Evolutionary conservation across 2,329 filamentous ascomycete species (phyloP).

Genomic region (Zymoseptoria brevis): DNA sequence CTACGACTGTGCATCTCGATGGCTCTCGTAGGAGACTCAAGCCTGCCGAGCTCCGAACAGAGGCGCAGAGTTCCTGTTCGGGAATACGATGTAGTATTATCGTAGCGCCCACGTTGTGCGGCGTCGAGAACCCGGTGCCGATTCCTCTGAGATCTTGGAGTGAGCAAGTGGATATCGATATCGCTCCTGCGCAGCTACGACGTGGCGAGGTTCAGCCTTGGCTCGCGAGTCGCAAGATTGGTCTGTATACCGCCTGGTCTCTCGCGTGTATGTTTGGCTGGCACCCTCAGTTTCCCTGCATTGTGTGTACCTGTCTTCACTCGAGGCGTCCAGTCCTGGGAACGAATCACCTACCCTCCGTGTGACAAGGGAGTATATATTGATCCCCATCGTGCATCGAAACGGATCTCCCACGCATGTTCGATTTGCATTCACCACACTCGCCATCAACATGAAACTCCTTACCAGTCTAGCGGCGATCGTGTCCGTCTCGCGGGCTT

Average conservation of each 20-base stretch:
- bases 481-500: slow-evolving; percentile 3
- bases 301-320: background rate
- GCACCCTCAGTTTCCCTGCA: background rate
- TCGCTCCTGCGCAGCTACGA: background rate
- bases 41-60: background rate
- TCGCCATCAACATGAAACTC: slow-evolving; percentile 5
- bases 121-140: background rate
- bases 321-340: background rate
- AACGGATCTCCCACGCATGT: background rate
- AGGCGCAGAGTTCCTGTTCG: background rate
- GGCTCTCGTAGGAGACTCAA: background rate
- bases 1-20: background rate
- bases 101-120: background rate
- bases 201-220: background rate
- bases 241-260: background rate
- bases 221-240: background rate
- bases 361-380: background rate
- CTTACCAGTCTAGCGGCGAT: slow-evolving; percentile 3
- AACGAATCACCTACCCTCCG: background rate
- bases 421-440: background rate
- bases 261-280: background rate
- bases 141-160: background rate
- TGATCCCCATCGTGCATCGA: background rate
- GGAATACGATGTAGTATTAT: background rate
- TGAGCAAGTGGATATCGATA: background rate